Percentiles rank a stretch among this genome's conserved stretches.
Evolutionary conservation across 768 basidiomycete species (phyloP).

Genomic region (Hericium alpestre): DNA sequence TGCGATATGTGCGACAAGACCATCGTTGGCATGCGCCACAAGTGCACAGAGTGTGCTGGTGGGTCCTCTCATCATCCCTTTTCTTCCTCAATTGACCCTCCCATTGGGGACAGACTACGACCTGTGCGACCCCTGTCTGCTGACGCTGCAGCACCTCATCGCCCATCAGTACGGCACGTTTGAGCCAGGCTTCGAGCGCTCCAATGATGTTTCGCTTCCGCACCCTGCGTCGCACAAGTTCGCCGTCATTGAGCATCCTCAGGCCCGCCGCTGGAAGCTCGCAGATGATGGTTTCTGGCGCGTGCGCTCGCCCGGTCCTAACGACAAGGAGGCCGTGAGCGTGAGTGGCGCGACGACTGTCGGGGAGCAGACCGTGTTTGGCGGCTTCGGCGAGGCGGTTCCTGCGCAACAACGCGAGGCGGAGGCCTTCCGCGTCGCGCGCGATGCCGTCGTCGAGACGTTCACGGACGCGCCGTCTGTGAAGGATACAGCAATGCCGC

Average conservation of each 20-base stretch:
- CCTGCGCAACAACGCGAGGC: background rate
- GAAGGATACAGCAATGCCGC: too few species aligned
- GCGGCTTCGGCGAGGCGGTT: background rate
- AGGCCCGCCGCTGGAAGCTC: constrained; percentile 50
- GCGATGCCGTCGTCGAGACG: background rate
- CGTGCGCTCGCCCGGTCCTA: background rate
- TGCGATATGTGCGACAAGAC: constrained; percentile 56
- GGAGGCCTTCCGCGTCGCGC: background rate
- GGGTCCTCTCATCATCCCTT: constrained; percentile 12
- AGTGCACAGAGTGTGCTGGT: constrained; percentile 73
- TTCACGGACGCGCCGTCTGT: background rate
- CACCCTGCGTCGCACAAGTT: constrained; percentile 43
- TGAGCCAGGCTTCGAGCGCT: background rate
- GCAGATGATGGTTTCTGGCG: constrained; percentile 24
- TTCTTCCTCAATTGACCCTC: background rate
- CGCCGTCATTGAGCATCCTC: constrained; percentile 54
- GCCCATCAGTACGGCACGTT: too few species aligned
- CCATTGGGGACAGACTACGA: constrained; percentile 46
- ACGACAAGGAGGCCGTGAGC: background rate
- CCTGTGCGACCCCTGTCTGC: constrained; percentile 51
- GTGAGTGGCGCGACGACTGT: background rate
- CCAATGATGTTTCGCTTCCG: background rate
- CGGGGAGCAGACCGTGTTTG: background rate
- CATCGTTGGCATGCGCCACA: constrained; percentile 62
- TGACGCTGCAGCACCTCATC: constrained; percentile 19